These are phyloP conservation scores for Pseudomonodictys pantanalensis DNA, from an alignment of 495 filamentous ascomycete species.

Conservation along the genomic window DNA sequence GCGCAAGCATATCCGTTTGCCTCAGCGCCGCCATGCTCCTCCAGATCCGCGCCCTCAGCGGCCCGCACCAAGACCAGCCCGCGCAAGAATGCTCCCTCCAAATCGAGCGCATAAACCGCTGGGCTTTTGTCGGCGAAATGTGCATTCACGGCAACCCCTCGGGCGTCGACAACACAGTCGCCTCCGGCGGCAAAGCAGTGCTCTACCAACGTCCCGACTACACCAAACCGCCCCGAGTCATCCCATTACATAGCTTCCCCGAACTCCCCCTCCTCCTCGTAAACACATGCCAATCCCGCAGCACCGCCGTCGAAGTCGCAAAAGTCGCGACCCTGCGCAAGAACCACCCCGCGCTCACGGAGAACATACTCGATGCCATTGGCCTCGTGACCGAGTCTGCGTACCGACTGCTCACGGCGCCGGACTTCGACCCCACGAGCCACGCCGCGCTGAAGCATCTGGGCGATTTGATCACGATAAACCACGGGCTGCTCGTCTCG, in stretches of 20 bases:
- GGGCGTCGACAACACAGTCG: constrained; percentile 96
- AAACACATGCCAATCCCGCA: constrained; percentile 78
- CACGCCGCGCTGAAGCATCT: constrained; percentile 61
- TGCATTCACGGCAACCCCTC: constrained; percentile 96
- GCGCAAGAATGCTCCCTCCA: constrained; percentile 75
- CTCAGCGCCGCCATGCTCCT: constrained; percentile 80
- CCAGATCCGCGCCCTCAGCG: constrained; percentile 81
- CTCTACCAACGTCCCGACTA: constrained; percentile 82
- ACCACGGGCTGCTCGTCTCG: constrained; percentile 84
- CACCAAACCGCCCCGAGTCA: constrained; percentile 69
- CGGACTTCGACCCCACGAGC: constrained; percentile 59
- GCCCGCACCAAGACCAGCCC: constrained; percentile 86
- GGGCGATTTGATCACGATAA: constrained; percentile 84
- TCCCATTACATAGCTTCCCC: constrained; percentile 77
- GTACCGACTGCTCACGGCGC: constrained; percentile 62
- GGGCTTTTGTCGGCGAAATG: constrained; percentile 96
- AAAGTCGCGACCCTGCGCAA: constrained; percentile 74
- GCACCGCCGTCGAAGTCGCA: constrained; percentile 76
- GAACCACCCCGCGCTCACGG: constrained; percentile 67
- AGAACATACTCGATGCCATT: constrained; percentile 76
- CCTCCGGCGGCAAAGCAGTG: constrained; percentile 87
- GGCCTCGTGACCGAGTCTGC: constrained; percentile 76
- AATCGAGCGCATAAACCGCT: constrained; percentile 90
- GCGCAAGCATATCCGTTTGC: constrained; percentile 88
- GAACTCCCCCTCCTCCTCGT: constrained; percentile 86